Evolutionary conservation across 352 stramenopile species (phyloP).

Genomic region (Pilasporangium apinafurcum): DNA sequence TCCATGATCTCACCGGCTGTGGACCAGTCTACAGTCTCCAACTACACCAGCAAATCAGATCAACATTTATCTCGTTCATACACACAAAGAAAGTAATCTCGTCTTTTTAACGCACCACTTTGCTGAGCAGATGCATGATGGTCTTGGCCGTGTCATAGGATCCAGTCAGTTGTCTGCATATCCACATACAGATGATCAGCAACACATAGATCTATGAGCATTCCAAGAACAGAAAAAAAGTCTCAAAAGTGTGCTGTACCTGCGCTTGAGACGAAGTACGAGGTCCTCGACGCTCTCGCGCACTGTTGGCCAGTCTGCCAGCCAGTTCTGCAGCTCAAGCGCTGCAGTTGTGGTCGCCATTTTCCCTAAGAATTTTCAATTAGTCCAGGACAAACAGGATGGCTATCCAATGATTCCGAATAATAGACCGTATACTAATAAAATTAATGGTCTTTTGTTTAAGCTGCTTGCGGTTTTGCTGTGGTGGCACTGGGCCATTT

Average conservation of each 20-base stretch:
- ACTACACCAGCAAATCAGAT: slow-evolving; percentile 17
- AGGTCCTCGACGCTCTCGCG: slow-evolving; percentile 61
- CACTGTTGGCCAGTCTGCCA: slow-evolving; percentile 73
- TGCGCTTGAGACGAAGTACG: slow-evolving; percentile 76
- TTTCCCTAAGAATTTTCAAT: too few relatives aligned
- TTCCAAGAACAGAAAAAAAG: not conserved
- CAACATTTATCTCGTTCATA: not conserved
- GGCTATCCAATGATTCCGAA: too few relatives aligned
- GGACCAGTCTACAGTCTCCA: slow-evolving; percentile 74
- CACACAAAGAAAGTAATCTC: not conserved
- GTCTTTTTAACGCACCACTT: slow-evolving; percentile 62
- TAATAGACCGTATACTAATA: too few relatives aligned
- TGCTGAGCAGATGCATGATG: slow-evolving; percentile 63
- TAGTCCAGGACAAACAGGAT: too few relatives aligned
- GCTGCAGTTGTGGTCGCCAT: slow-evolving; percentile 10
- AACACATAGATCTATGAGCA: too few relatives aligned
- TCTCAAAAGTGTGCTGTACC: too few relatives aligned
- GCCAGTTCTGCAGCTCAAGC: slow-evolving; percentile 67
- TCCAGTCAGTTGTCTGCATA: slow-evolving; percentile 49
- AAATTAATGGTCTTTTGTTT: too few relatives aligned
- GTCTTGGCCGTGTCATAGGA: slow-evolving; percentile 80
- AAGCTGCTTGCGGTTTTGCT: too few relatives aligned
- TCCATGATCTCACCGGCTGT: slow-evolving; percentile 81
- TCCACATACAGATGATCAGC: not conserved
- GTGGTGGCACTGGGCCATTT: too few relatives aligned